phyloP scores from a whole-genome alignment of 345 rosid genomes.

The Rhodamnia argentea region DNA sequence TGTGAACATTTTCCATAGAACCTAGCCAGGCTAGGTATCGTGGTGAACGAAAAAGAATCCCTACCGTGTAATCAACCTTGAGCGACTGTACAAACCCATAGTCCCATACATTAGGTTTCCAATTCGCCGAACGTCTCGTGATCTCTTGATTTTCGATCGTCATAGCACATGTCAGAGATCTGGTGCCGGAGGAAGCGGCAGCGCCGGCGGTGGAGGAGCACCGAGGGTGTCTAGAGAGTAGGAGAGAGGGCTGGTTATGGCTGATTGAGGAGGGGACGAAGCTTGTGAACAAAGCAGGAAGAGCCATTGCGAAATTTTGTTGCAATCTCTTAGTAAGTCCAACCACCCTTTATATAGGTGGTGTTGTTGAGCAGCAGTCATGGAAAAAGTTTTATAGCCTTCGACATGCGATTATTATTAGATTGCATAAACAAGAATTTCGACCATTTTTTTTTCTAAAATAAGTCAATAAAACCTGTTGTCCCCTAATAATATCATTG shows the following conservation, averaged over 20 bases:
- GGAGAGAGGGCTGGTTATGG: background rate
- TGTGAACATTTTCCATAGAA: background rate
- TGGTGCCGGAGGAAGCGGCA: too few relatives aligned
- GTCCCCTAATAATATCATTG: background rate
- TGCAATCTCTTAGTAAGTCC: background rate
- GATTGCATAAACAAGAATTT: background rate
- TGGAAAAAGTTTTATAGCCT: background rate
- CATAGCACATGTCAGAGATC: background rate
- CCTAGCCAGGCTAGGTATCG: background rate
- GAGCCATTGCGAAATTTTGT: background rate
- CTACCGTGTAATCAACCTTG: background rate
- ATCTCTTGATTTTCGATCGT: background rate
- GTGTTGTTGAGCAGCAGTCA: background rate
- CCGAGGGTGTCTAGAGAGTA: background rate
- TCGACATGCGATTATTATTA: background rate
- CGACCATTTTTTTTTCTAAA: background rate
- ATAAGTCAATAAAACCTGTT: background rate
- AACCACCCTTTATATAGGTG: background rate
- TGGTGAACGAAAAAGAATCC: background rate
- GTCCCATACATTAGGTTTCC: background rate
- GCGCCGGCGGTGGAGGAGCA: background rate
- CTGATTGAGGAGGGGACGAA: background rate
- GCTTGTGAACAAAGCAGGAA: background rate
- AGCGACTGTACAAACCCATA: background rate
- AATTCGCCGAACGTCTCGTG: background rate